Evolutionary conservation across 495 filamentous ascomycete genomes (phyloP), one percentile per base, ranked within the genome.

Genomic region (Poronia punctata): DNA sequence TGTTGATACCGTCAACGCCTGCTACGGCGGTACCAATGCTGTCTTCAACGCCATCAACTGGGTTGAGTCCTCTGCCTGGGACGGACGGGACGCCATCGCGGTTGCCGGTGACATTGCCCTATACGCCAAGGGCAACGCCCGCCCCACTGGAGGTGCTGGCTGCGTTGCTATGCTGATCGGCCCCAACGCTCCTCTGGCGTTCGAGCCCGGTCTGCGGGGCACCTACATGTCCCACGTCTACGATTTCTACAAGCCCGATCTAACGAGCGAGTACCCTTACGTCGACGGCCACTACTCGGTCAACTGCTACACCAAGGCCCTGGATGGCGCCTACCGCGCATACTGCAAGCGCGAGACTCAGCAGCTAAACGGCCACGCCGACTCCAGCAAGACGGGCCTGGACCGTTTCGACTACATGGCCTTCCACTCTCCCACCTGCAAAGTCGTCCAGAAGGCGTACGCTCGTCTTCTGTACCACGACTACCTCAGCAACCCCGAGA

Each of bases 201-300:
- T 96, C 50, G 93, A 98, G 64, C 76, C 92, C 33, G 92, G 90
- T 59, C 80, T 95, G 43, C 82, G 93, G 60, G 92, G 85, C 60
- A 83, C 72, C 56, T 96, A 95, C 72, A 82, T 96, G 76, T 79
- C 79, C 55, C 92, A 98, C 65, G 86, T 84, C 52, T 98, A 97
- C 68, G 92, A 98, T 64, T 98, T 98, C 70, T 98, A 93, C 80
- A 98, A 98, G 80, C 84, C 92, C 53, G 92, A 98, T 62, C 72
- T 98, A 36, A 94, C 88, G 45, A 93, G 86, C 76, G 92, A 98
- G 65, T 98, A 98, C 68, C 92, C 92, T 34, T 79, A 90, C 52
- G 92, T 98, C 23, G 92, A 98, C 59, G 92, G 92, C 38, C 89
- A 96, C 56, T 95, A 79, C 76, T 96, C 89, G 30, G 74, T 95